Evolutionary conservation across 1,284 basidiomycete genomes (phyloP).

Genomic region (Apiotrichum montevideense): DNA sequence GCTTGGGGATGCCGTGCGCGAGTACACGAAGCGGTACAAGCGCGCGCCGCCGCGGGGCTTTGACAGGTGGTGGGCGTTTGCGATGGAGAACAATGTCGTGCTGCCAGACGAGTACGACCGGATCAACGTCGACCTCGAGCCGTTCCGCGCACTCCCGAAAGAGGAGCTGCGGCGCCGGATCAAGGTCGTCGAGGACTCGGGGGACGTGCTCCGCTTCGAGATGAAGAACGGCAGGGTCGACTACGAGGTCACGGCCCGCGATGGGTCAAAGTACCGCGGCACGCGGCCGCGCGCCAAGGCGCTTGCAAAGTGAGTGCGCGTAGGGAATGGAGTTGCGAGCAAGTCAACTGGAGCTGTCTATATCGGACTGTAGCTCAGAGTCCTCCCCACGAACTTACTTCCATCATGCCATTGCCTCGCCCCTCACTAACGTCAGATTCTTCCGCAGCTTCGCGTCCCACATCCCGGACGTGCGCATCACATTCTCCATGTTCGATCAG

Average conservation of each 20-base stretch:
- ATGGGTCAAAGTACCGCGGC: slow-evolving; percentile 29
- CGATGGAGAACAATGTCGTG: slow-evolving; percentile 60
- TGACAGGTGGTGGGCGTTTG: slow-evolving; percentile 81
- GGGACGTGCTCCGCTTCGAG: slow-evolving; percentile 40
- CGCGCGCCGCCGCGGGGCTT: slow-evolving; percentile 79
- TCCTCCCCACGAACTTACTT: no score
- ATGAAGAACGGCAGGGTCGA: slow-evolving; percentile 24
- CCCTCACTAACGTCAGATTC: slow-evolving; percentile 20
- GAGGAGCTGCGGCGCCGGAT: slow-evolving; percentile 64
- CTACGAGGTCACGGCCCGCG: slow-evolving; percentile 31
- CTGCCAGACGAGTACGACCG: slow-evolving; percentile 86
- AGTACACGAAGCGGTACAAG: slow-evolving; percentile 69
- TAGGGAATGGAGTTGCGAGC: neutral
- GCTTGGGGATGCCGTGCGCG: slow-evolving; percentile 62
- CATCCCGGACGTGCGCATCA: slow-evolving; percentile 45
- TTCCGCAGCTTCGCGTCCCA: slow-evolving; percentile 38
- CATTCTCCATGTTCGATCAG: slow-evolving; percentile 50
- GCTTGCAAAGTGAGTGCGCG: slow-evolving; percentile 24
- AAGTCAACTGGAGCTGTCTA: no score
- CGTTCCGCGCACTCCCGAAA: slow-evolving; percentile 69
- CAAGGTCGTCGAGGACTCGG: slow-evolving; percentile 48
- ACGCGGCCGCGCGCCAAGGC: slow-evolving; percentile 27
- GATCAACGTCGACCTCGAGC: slow-evolving; percentile 67
- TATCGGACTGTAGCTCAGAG: no score
- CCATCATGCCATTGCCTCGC: no score